Evolutionary conservation across 495 filamentous ascomycete genomes (phyloP).

Genomic region (Aspergillus biplanus): DNA sequence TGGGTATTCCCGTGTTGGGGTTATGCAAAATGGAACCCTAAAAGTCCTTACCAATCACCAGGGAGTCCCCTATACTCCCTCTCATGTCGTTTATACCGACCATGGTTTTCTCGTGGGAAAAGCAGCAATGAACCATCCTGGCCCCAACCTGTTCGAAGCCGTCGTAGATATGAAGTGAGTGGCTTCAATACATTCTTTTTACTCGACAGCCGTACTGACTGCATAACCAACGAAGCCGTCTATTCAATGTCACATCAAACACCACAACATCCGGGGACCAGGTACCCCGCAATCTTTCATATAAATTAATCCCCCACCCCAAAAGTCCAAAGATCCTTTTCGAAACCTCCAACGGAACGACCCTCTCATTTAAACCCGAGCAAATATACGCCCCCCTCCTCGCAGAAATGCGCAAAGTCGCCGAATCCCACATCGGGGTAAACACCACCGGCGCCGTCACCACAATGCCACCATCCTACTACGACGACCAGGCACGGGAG

Average conservation of each 20-base stretch:
- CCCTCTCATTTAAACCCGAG: not conserved
- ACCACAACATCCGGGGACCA: not conserved
- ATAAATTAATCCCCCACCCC: not conserved
- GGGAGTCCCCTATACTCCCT: not conserved
- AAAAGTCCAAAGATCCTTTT: not conserved
- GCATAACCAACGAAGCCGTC: not conserved
- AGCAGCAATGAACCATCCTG: not conserved
- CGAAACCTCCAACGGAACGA: not conserved
- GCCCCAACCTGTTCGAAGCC: not conserved
- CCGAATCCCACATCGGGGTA: constrained; percentile 1
- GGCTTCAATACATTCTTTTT: not conserved
- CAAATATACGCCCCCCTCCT: constrained; percentile 14
- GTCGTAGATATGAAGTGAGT: constrained; percentile 1
- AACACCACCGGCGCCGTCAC: constrained; percentile 12
- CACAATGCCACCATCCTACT: not conserved
- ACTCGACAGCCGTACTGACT: not conserved
- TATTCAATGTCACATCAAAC: not conserved
- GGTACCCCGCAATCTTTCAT: not conserved
- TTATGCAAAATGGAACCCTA: not conserved
- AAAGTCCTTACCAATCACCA: not conserved
- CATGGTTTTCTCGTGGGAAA: not conserved
- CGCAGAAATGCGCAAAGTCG: not conserved
- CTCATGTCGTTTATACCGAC: not conserved
- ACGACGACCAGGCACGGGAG: not conserved
- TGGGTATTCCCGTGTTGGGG: not conserved